Evolutionary conservation across 768 basidiomycete genomes (phyloP), one percentile per base, ranked within the genome.

Genomic region (Panaeolus cyanescens): DNA sequence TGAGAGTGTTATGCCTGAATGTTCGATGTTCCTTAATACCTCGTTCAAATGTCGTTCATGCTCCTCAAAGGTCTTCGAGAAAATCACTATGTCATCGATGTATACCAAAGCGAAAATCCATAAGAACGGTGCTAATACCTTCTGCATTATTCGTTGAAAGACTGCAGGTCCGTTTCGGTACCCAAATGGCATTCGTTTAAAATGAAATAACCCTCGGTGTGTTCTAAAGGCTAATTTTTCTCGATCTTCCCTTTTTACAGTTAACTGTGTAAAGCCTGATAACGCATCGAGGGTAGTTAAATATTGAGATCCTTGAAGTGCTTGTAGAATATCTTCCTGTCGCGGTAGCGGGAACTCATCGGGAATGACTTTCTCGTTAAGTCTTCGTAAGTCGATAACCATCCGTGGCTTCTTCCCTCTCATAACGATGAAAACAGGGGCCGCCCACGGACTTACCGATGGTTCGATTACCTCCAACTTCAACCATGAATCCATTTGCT

Each of bases 51-150:
- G 74, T 0, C 39, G 1, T 2, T 73, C 1, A 59, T 80, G 76
- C 1, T 79, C 70, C 0, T 75, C 63, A 1, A 70, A 70, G 0
- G 59, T 62, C 30, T 58, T 40, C 0, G 73, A 75, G 56, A 69
- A 80, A 0, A 79, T 68, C 0, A 80, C 70, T 2, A 80, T 80
- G 42, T 82, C 73, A 53, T 81, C 75, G 9, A 81, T 78, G 53
- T 80, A 82, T 0, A 80, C 78, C 12, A 77, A 54, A 2, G 75
- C 60, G 50, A 79, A 79, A 0, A 78, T 59, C 77, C 78, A 79
- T 2, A 80, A 62, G 56, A 65, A 79, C 0, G 73, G 75, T 0
- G 74, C 65, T 1, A 79, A 63, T 0, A 79, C 62, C 5, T 58
- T 57, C 34, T 80, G 76, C 79, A 82, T 81, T n/a, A n/a, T n/a